Base-by-base conservation (phyloP, 2,329 filamentous ascomycete genomes). In the Fusarium buharicum region DNA sequence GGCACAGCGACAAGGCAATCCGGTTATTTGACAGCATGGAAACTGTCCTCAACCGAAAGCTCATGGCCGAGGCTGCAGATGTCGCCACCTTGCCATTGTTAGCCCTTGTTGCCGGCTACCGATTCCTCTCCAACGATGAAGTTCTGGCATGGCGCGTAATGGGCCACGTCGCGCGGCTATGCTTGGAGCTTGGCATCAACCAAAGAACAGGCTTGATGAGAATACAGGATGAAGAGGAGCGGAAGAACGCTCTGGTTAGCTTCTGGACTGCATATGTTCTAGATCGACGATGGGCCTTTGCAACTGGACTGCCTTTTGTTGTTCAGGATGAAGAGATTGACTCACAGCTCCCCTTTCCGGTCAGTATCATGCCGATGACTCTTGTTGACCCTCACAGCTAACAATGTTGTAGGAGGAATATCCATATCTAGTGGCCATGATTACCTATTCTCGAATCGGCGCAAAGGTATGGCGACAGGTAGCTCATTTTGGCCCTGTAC, bases 221-320 rank as follows among this genome's bases (percentile, higher is more conserved):
- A 55, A 91, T 94, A 41, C 77, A 82, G 8, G 85, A 90, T 62
- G 87, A 91, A 39, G 81, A 86, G 37, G 90, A 93, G 59, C 84
- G 91, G 44, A 81, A 82, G 45, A 83, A 86, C 46, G 87, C 90
- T 0, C 82, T 91, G 24, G 86, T 89, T 45, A 85, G 91, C 13
- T 96, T 96, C 74, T 97, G 92, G 93, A 87, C 90, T 2, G 87
- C 93, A 16, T 96, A 95, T 71, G 88, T 93, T 4, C 80, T 97
- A 34, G 93, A 97, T 73, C 83, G 92, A 34, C 84, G 93, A 46
- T 97, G 92, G 92, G 92, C 90, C 62, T 92, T 97, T 67, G 91
- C 90, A n/a, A 93, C 91, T 0, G 93, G 93, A 1, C 83, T 97
- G 74, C 93, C 93, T 0, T 96, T 92, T 77, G 89, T 91, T 3